phyloP scores from a whole-genome alignment of 768 basidiomycete species.

The Kwoniella dejecticola region DNA sequence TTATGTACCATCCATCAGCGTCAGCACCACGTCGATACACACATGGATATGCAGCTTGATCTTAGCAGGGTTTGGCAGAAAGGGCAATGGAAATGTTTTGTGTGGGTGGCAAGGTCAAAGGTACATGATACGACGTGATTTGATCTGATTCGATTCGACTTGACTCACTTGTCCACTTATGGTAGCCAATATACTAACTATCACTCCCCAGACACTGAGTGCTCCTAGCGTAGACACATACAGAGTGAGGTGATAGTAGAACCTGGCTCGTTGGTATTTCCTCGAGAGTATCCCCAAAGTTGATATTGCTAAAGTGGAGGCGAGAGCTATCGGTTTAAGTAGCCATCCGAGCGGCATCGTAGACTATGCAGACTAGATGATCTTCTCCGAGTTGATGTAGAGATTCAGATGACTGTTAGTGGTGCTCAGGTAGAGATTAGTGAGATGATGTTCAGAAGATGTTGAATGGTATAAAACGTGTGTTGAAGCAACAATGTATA shows the following conservation, averaged over 20 bases:
- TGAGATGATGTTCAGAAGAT: too few relatives aligned
- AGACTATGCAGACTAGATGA: not conserved
- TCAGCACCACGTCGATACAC: too few relatives aligned
- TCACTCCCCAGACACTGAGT: constrained; percentile 71
- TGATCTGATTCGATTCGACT: too few relatives aligned
- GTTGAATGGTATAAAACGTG: too few relatives aligned
- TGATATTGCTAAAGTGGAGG: constrained; percentile 48
- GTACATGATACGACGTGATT: not conserved
- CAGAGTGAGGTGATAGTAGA: constrained; percentile 69
- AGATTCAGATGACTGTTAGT: too few relatives aligned
- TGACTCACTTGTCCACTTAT: constrained; percentile 64
- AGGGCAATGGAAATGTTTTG: not conserved
- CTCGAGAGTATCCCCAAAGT: constrained; percentile 44
- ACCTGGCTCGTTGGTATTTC: constrained; percentile 42
- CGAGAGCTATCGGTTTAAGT: constrained; percentile 45
- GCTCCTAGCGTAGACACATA: constrained; percentile 73
- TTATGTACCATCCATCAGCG: not conserved
- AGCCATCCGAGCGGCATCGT: constrained; percentile 30
- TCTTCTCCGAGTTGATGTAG: too few relatives aligned
- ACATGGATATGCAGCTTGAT: too few relatives aligned
- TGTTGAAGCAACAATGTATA: too few relatives aligned
- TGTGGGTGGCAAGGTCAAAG: constrained; percentile 5
- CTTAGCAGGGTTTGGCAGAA: not conserved
- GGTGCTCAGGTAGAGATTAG: too few relatives aligned
- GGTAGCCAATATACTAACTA: constrained; percentile 63